Percentiles rank a stretch among this genome's conserved stretches.
phyloP scores from a whole-genome alignment of 352 stramenopile genomes.

The Globisporangium abappressorium region DNA sequence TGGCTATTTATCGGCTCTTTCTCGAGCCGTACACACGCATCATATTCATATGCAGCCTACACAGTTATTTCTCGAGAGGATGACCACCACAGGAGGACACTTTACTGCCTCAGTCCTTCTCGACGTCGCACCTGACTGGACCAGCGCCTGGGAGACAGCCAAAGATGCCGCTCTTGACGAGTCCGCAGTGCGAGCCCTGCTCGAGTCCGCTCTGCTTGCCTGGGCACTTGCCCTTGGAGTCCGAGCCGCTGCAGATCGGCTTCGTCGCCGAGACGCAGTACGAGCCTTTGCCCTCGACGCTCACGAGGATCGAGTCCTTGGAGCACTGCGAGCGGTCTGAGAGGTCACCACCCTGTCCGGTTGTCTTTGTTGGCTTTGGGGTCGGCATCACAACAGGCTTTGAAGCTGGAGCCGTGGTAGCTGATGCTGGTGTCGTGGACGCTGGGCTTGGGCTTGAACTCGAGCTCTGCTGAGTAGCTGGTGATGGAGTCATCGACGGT shows the following conservation, averaged over 20 bases:
- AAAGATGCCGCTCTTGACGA: conserved; percentile 8
- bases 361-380: neutral
- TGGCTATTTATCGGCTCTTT: neutral
- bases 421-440: neutral
- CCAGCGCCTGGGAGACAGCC: conserved; percentile 7
- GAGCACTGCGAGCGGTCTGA: neutral
- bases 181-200: conserved; percentile 7
- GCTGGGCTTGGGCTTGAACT: neutral
- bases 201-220: conserved; percentile 7
- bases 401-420: neutral
- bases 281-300: conserved; percentile 9
- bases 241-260: conserved; percentile 4
- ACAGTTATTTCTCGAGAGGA: neutral
- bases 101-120: neutral
- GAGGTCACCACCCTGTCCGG: neutral
- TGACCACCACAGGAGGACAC: neutral
- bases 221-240: conserved; percentile 4
- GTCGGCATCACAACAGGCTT: neutral
- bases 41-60: neutral
- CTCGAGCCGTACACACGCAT: neutral
- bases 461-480: neutral
- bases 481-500: conserved; percentile 3
- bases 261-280: conserved; percentile 4
- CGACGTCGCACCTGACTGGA: conserved; percentile 1
- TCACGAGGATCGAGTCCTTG: conserved; percentile 5